These are phyloP conservation scores for Leishmania guyanensis DNA, from an alignment of 208 protist species.

Conservation along the genomic window DNA sequence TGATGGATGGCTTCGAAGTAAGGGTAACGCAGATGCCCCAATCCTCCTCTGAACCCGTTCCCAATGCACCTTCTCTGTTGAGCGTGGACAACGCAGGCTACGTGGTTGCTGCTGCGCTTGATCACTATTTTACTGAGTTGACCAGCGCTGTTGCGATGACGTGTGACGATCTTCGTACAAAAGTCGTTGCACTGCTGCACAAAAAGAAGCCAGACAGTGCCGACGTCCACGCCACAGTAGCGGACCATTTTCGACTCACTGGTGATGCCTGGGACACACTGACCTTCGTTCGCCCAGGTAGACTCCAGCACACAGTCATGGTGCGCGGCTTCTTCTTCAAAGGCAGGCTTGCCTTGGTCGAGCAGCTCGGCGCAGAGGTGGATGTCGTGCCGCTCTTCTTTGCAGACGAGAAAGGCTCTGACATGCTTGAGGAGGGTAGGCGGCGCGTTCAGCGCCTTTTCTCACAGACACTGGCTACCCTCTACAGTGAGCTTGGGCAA, in stretches of 20 bases:
- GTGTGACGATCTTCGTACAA: not conserved
- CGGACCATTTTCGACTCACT: conserved; percentile 8
- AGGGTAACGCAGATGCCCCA: not conserved
- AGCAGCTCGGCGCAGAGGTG: conserved; percentile 28
- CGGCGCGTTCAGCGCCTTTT: not conserved
- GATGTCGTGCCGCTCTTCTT: conserved; percentile 18
- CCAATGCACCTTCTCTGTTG: not conserved
- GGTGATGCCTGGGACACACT: conserved; percentile 23
- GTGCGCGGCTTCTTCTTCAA: conserved; percentile 31
- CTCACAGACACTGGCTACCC: conserved; percentile 5
- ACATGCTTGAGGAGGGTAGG: not conserved
- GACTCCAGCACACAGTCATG: conserved; percentile 7
- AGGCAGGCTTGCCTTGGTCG: conserved; percentile 18
- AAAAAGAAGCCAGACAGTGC: not conserved
- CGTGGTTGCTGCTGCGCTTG: not conserved
- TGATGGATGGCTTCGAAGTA: not conserved
- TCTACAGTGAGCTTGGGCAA: conserved; percentile 1
- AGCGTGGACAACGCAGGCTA: not conserved
- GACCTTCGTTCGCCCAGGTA: conserved; percentile 11
- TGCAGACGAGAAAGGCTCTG: not conserved
- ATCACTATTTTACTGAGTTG: conserved; percentile 6
- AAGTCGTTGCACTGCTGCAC: not conserved
- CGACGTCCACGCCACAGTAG: not conserved
- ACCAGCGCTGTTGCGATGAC: conserved; percentile 1
- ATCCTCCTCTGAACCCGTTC: not conserved